Percentiles rank a stretch among this genome's conserved stretches.
Evolutionary conservation across 148 eudicot genomes (phyloP).

Genomic region (Heliosperma pusillum): DNA sequence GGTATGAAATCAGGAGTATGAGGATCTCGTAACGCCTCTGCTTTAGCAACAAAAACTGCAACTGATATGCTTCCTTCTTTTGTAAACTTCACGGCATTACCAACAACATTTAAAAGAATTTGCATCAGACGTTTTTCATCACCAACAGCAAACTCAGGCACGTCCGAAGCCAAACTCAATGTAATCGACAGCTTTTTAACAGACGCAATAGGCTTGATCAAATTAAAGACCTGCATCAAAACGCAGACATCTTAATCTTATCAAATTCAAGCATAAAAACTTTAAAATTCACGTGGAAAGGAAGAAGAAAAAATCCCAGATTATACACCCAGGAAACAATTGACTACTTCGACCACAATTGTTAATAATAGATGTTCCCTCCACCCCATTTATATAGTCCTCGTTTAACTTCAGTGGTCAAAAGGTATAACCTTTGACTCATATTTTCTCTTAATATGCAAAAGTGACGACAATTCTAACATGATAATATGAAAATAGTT

Average conservation of each 20-base stretch:
- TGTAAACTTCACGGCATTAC: slow-evolving; percentile 88
- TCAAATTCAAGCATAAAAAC: not conserved
- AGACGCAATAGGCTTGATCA: slow-evolving; percentile 81
- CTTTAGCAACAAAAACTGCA: slow-evolving; percentile 52
- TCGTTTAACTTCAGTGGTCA: no score
- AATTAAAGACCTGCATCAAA: slow-evolving; percentile 56
- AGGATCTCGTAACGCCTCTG: slow-evolving; percentile 61
- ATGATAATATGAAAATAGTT: not conserved
- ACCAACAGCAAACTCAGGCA: slow-evolving; percentile 75
- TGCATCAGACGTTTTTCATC: slow-evolving; percentile 92
- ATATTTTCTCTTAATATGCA: not conserved
- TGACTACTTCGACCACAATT: not conserved
- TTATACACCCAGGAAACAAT: not conserved
- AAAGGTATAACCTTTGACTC: no score
- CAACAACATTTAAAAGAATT: slow-evolving; percentile 68
- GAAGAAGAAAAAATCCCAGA: not conserved
- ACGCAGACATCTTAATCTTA: slow-evolving; percentile 23
- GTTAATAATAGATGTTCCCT: not conserved
- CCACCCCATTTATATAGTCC: no score
- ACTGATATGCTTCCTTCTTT: slow-evolving; percentile 78
- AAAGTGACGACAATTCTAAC: not conserved
- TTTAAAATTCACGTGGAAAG: not conserved
- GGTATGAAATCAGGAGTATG: slow-evolving; percentile 68
- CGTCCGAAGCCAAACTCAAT: slow-evolving; percentile 54
- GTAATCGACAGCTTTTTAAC: slow-evolving; percentile 60